Evolutionary conservation across 768 basidiomycete genomes (phyloP).

Genomic region (Hebeloma cylindrosporum): DNA sequence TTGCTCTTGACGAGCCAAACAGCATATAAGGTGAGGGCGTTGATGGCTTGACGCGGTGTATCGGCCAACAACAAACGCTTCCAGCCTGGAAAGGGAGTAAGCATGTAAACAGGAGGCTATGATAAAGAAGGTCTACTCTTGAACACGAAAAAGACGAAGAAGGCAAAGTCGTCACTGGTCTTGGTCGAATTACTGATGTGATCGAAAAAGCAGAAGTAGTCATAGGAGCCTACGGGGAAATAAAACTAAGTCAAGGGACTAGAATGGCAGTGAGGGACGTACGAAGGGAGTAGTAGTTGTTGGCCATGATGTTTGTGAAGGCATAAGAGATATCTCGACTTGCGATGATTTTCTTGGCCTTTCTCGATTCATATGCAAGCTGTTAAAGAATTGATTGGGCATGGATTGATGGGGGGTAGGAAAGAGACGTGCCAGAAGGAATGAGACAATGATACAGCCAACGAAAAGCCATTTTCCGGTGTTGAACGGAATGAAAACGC

Average conservation of each 20-base stretch:
- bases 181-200: conserved; percentile 96
- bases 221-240: conserved; percentile 72
- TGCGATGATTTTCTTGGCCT: conserved; percentile 90
- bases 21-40: conserved; percentile 94
- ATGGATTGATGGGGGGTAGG: background rate
- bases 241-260: conserved; percentile 10
- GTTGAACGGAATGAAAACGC: conserved; percentile 83
- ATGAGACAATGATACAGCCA: conserved; percentile 98
- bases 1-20: conserved; percentile 58
- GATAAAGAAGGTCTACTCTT: conserved; percentile 65
- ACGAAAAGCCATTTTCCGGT: conserved; percentile 97
- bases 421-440: conserved; percentile 70
- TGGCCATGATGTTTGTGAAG: conserved; percentile 97
- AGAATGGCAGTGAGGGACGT: conserved; percentile 30
- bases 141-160: conserved; percentile 99
- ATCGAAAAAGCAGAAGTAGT: conserved; percentile 98
- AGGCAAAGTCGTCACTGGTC: conserved; percentile 95
- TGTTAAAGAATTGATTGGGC: conserved; percentile 5
- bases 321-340: conserved; percentile 97
- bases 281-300: conserved; percentile 96
- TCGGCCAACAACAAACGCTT: conserved; percentile 72
- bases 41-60: conserved; percentile 96
- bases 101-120: background rate
- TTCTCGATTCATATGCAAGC: conserved; percentile 91
- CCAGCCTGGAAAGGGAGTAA: conserved; percentile 33